Evolutionary conservation across 2,329 filamentous ascomycete species (phyloP).

Genomic region (Ciborinia camelliae): DNA sequence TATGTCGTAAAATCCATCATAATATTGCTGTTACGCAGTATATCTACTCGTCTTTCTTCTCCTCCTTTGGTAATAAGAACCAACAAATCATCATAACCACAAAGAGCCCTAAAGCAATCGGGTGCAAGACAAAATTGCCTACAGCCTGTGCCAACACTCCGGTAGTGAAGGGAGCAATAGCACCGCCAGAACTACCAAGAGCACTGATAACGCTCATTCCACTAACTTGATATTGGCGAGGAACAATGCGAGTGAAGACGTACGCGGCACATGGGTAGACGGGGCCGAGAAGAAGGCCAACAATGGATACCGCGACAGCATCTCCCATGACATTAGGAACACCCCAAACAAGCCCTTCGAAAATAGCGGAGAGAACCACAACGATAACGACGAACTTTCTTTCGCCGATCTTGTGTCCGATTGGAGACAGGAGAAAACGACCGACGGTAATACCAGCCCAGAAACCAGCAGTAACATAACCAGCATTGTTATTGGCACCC

Average conservation of each 20-base stretch:
- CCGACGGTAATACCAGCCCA: constrained; percentile 74
- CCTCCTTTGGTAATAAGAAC: constrained; percentile 53
- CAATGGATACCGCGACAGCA: constrained; percentile 62
- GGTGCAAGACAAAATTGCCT: constrained; percentile 46
- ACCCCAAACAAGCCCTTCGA: constrained; percentile 76
- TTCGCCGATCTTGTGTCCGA: constrained; percentile 67
- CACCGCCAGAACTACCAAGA: constrained; percentile 66
- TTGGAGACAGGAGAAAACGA: constrained; percentile 65
- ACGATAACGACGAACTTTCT: constrained; percentile 64
- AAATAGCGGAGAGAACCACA: constrained; percentile 57
- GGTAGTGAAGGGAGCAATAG: constrained; percentile 55
- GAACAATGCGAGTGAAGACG: constrained; percentile 60
- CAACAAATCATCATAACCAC: constrained; percentile 63
- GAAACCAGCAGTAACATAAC: constrained; percentile 73
- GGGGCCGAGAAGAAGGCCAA: constrained; percentile 74
- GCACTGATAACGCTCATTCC: constrained; percentile 66
- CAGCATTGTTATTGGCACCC: constrained; percentile 67
- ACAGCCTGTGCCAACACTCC: constrained; percentile 46
- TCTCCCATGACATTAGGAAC: constrained; percentile 72
- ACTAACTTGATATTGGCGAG: constrained; percentile 56
- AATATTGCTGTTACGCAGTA: neutral
- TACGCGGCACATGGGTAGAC: constrained; percentile 72
- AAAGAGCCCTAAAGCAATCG: constrained; percentile 65
- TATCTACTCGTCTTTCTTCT: constrained; percentile 58
- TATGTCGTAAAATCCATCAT: neutral